Evolutionary conservation across 306 rosid species (phyloP).

Genomic region (Hippophae rhamnoides): DNA sequence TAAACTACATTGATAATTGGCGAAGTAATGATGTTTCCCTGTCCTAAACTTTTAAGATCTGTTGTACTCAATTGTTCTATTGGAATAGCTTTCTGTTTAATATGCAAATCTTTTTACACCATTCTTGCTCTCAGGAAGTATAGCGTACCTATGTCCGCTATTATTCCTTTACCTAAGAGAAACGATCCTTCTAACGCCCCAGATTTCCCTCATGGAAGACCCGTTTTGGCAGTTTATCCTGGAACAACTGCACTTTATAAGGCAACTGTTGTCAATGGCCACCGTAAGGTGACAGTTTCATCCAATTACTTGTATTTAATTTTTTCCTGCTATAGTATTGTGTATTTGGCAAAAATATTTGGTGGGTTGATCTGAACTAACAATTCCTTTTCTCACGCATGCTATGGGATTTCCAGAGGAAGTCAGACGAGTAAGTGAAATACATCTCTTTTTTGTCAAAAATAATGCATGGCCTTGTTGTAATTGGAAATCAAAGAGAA

Average conservation of each 20-base stretch:
- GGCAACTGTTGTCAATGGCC: constrained; percentile 90
- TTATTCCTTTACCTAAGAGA: constrained; percentile 87
- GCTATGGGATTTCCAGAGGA: constrained; percentile 59
- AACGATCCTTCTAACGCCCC: constrained; percentile 60
- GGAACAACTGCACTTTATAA: constrained; percentile 95
- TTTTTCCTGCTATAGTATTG: not conserved
- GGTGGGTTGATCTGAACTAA: constrained; percentile 22
- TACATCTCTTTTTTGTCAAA: not conserved
- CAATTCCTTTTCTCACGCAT: constrained; percentile 24
- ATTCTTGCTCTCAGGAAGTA: constrained; percentile 50
- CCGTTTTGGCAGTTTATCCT: constrained; percentile 95
- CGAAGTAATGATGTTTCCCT: no score
- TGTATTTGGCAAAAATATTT: not conserved
- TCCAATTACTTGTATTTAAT: not conserved
- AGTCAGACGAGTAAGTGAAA: constrained; percentile 82
- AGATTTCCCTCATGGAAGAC: constrained; percentile 72
- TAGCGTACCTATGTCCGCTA: constrained; percentile 74
- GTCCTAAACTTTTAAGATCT: no score
- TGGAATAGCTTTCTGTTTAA: no score
- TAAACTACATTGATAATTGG: no score
- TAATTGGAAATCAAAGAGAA: no score
- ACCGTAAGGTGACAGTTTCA: constrained; percentile 65
- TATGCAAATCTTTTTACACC: not conserved
- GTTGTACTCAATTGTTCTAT: no score
- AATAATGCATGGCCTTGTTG: no score